A percentile compares a stretch with the other conserved stretches of the same genome.
phyloP scores from a whole-genome alignment of 2,329 filamentous ascomycete genomes.

The Sphaerulina populicola region DNA sequence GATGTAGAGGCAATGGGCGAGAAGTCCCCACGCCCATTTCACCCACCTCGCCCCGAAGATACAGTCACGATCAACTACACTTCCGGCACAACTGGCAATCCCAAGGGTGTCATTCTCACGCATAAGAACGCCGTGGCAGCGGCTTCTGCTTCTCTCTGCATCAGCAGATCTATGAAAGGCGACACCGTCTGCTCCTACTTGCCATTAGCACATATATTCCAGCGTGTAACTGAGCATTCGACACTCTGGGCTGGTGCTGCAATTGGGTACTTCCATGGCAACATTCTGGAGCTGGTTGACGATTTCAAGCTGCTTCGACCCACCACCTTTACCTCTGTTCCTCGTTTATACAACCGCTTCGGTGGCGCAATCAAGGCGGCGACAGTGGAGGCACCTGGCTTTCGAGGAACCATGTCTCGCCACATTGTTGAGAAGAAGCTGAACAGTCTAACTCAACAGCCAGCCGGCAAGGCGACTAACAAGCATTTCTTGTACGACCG shows the following conservation, averaged over 20 bases:
- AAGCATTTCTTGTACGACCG: slow-evolving; percentile 70
- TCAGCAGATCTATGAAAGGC: slow-evolving; percentile 44
- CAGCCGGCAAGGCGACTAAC: slow-evolving; percentile 64
- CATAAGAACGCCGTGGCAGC: slow-evolving; percentile 74
- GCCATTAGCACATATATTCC: slow-evolving; percentile 88
- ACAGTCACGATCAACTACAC: slow-evolving; percentile 87
- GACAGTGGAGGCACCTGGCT: slow-evolving; percentile 68
- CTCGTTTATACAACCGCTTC: slow-evolving; percentile 85
- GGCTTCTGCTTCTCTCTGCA: slow-evolving; percentile 52
- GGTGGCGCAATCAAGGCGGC: slow-evolving; percentile 70
- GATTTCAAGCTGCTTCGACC: slow-evolving; percentile 83
- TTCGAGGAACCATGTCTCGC: slow-evolving; percentile 73
- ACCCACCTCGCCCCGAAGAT: slow-evolving; percentile 64
- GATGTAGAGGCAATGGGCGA: slow-evolving; percentile 77
- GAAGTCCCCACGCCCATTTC: slow-evolving; percentile 59
- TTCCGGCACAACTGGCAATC: slow-evolving; percentile 72
- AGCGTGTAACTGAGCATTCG: slow-evolving; percentile 71
- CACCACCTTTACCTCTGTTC: slow-evolving; percentile 77
- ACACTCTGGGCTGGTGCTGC: slow-evolving; percentile 62
- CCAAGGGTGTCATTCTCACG: slow-evolving; percentile 75
- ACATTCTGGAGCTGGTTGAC: slow-evolving; percentile 76
- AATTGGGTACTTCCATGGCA: slow-evolving; percentile 90
- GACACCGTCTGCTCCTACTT: slow-evolving; percentile 78
- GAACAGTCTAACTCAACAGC: slow-evolving; percentile 60
- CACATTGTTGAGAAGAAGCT: slow-evolving; percentile 73